Evolutionary conservation across 345 rosid genomes (phyloP), one percentile per base, ranked within the genome.

Genomic region (Hypericum androsaemum): DNA sequence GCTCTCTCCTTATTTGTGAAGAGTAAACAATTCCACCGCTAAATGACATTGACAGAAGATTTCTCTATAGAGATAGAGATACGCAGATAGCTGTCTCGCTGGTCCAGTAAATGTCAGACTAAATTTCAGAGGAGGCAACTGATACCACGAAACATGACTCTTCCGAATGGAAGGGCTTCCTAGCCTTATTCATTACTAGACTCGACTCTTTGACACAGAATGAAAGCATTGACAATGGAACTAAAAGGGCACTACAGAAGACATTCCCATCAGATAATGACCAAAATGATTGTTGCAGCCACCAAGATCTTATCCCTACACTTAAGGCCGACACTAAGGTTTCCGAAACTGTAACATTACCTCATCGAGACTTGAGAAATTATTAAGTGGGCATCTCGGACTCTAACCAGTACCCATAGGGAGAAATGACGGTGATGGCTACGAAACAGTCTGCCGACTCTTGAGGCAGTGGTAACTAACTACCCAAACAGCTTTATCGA

Each of bases 131-230:
- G 42, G 53, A 39, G 45, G 64, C 51, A 22, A 22, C 32, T 53
- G 52, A 14, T 60, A 59, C 41, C 61, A 65, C 22, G 50, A 64
- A 63, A 60, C 71, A 54, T 15, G 55, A 57, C 48, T 39, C 40
- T 47, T 72, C 67, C 62, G 43, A 68, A 72, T 49, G 64, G 61
- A 70, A 48, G 70, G 76, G 72, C 82, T 61, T 64, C 67, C 40
- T 50, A 57, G 78, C 80, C 69, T 80, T 81, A 77, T 79, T 79
- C 62, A 68, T 69, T 59, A 49, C 56, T 67, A 64, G 63, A 74
- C 58, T 61, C 63, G 64, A 61, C 67, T 60, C 72, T 67, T 71
- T 66, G 64, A 51, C 66, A 62, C 9, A 36, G 61, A 54, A 61
- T 61, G 37, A 71, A 63, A 57, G 55, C 56, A 70, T 41, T 53